phyloP scores from a whole-genome alignment of 192 early-diverging fungal genomes.

The Backusella sp. region DNA sequence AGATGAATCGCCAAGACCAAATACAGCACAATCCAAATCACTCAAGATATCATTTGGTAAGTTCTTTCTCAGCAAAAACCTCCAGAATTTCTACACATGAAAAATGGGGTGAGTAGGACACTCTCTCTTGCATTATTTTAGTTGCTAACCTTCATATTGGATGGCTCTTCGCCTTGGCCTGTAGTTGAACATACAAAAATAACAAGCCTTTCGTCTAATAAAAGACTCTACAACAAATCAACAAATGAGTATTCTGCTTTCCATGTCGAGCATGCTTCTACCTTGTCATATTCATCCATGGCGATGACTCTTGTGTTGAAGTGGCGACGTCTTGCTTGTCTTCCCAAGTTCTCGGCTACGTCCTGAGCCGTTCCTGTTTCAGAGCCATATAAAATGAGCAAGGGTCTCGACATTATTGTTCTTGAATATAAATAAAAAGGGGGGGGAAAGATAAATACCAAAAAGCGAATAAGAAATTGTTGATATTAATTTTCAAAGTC shows the following conservation, averaged over 20 bases:
- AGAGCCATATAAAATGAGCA: constrained; percentile 86
- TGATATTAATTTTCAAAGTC: not conserved
- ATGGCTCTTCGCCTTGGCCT: constrained; percentile 90
- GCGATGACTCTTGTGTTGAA: constrained; percentile 60
- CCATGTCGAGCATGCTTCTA: constrained; percentile 20
- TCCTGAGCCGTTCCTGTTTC: constrained; percentile 95
- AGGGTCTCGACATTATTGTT: constrained; percentile 12
- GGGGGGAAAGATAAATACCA: not conserved
- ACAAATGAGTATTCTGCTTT: not conserved
- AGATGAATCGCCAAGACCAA: constrained; percentile 95
- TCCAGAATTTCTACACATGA: constrained; percentile 75
- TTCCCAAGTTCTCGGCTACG: constrained; percentile 76
- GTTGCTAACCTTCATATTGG: constrained; percentile 78
- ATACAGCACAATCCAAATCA: constrained; percentile 77
- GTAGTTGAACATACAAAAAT: constrained; percentile 93
- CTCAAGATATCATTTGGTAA: constrained; percentile 64
- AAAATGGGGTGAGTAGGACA: not conserved
- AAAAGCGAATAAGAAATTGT: not conserved
- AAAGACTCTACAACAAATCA: constrained; percentile 40
- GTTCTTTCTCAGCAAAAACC: constrained; percentile 82
- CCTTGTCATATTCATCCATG: constrained; percentile 78
- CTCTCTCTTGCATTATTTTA: not conserved
- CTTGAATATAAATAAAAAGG: not conserved
- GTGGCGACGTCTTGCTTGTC: constrained; percentile 77
- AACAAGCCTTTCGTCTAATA: constrained; percentile 58